These are phyloP conservation scores for Edaphochlamys debaryana DNA, from an alignment of 139 green algal genomes.

Conservation along the genomic window DNA sequence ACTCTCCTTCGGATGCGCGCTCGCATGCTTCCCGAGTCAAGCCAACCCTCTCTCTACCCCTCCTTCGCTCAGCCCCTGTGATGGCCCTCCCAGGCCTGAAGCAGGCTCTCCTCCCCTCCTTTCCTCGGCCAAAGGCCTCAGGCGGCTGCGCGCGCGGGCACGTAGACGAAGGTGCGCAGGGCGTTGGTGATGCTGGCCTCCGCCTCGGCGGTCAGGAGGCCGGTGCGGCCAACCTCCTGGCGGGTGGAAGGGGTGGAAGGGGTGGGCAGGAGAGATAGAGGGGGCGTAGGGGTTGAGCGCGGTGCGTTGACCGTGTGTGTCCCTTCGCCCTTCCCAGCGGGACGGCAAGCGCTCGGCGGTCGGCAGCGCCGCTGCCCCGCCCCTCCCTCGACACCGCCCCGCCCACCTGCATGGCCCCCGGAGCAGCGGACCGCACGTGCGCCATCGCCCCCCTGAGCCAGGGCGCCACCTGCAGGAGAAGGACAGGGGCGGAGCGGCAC, in stretches of 20 bases:
- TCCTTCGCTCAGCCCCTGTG: too few species aligned
- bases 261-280: not conserved
- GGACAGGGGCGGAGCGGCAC: too few species aligned
- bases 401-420: conserved; percentile 26
- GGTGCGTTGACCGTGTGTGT: too few species aligned
- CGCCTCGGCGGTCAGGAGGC: conserved; percentile 51
- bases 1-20: too few species aligned
- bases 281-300: not conserved
- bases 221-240: conserved; percentile 54
- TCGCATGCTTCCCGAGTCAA: too few species aligned
- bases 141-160: too few species aligned
- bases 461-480: conserved; percentile 47
- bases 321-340: too few species aligned
- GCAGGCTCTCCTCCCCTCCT: too few species aligned
- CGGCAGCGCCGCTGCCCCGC: not conserved
- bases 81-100: too few species aligned
- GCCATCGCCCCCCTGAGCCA: conserved; percentile 49
- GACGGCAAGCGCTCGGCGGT: too few species aligned
- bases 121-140: too few species aligned
- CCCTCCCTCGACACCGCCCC: not conserved
- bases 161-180: conserved; percentile 24
- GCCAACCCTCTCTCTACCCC: too few species aligned
- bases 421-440: conserved; percentile 35
- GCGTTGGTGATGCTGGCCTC: conserved; percentile 57
- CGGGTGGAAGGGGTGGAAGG: not conserved